phyloP scores from a whole-genome alignment of 129 eudicot genomes.

The sunflower (Helianthus annuus) region DNA sequence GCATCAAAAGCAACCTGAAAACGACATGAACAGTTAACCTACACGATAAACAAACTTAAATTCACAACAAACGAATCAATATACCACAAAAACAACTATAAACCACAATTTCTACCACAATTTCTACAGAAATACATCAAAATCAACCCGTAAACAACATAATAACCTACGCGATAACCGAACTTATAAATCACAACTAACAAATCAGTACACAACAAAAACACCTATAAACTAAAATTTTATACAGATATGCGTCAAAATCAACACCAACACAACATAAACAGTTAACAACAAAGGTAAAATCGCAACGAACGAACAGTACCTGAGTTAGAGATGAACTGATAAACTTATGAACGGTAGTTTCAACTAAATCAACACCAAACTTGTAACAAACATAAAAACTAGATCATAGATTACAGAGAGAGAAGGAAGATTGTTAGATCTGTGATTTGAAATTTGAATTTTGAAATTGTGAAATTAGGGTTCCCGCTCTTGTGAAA shows the following conservation, averaged over 20 bases:
- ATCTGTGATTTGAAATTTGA: constrained; percentile 28
- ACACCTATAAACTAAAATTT: too few species aligned
- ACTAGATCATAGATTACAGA: constrained; percentile 4
- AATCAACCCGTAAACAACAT: background rate
- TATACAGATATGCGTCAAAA: too few species aligned
- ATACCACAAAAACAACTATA: background rate
- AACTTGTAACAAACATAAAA: constrained; percentile 12
- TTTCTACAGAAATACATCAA: background rate
- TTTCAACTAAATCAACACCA: background rate
- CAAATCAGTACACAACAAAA: too few species aligned
- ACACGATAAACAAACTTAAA: background rate
- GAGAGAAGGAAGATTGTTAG: background rate
- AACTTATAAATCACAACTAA: too few species aligned
- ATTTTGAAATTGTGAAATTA: constrained; percentile 23
- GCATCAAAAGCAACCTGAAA: too few species aligned
- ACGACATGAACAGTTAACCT: too few species aligned
- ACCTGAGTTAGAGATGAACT: constrained; percentile 49
- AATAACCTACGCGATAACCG: background rate
- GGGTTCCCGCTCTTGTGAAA: constrained; percentile 37
- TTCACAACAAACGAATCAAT: background rate
- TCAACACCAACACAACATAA: too few species aligned
- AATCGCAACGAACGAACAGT: background rate
- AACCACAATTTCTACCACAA: too few species aligned
- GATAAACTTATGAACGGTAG: too few species aligned
- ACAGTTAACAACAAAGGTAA: background rate